Percentiles rank a stretch among this genome's conserved stretches.
These are phyloP conservation scores for Colletotrichum lini DNA, from an alignment of 2,329 filamentous ascomycete species.

Conservation along the genomic window DNA sequence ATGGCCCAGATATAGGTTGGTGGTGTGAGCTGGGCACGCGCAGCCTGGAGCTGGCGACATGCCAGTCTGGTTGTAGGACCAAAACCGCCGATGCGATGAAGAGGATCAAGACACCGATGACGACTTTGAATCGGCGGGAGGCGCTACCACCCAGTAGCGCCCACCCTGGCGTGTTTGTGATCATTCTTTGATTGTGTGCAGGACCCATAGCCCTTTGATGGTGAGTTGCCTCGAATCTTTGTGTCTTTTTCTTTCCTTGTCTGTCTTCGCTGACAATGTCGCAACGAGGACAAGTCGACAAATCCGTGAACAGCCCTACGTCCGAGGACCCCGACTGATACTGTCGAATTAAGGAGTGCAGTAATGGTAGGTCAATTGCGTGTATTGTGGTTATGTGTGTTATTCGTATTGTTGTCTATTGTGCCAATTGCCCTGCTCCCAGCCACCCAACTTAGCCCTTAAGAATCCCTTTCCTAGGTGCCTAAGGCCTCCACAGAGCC, in stretches of 20 bases:
- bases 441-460: too few species aligned
- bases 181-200: slow-evolving; percentile 17
- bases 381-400: too few species aligned
- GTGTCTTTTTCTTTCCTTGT: not conserved
- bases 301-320: too few species aligned
- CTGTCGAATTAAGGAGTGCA: too few species aligned
- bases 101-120: slow-evolving; percentile 21
- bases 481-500: too few species aligned
- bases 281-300: too few species aligned
- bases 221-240: not conserved
- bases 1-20: not conserved
- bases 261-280: not conserved
- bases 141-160: slow-evolving; percentile 3
- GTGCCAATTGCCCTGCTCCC: too few species aligned
- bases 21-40: slow-evolving; percentile 10
- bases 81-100: slow-evolving; percentile 24
- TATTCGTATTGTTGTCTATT: too few species aligned
- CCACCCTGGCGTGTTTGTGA: slow-evolving; percentile 22
- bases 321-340: too few species aligned
- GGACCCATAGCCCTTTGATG: slow-evolving; percentile 25
- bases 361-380: too few species aligned
- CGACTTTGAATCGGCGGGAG: slow-evolving; percentile 25
- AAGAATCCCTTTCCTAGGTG: too few species aligned
- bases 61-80: slow-evolving; percentile 27
- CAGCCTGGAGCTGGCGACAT: slow-evolving; percentile 4